Conservation (phyloP, 2,329 filamentous ascomycete species). For the Microcera coccophila region DNA sequence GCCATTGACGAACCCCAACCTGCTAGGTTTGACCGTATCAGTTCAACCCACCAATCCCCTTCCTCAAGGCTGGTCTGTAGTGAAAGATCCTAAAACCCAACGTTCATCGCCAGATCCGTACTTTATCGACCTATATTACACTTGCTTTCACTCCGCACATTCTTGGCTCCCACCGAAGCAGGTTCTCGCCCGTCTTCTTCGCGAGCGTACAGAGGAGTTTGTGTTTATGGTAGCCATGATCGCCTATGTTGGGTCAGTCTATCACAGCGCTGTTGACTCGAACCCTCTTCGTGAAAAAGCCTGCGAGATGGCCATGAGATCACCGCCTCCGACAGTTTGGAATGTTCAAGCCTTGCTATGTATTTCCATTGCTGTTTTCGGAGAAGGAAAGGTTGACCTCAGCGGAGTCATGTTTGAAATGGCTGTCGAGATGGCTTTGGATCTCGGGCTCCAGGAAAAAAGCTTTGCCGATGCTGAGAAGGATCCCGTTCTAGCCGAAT, state of each 20-base stretch:
- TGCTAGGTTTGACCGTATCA: constrained; percentile 2
- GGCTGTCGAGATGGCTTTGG: constrained; percentile 15
- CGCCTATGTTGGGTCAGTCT: constrained; percentile 21
- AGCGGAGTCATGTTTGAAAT: constrained; percentile 7
- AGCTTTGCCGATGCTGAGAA: constrained; percentile 12
- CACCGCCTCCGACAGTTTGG: constrained; percentile 16
- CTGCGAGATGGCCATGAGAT: constrained; percentile 11
- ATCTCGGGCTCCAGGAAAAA: constrained; percentile 17
- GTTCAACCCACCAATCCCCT: constrained; percentile 3
- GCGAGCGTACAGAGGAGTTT: constrained; percentile 5
- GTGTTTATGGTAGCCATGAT: constrained; percentile 12
- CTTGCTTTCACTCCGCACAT: constrained; percentile 21
- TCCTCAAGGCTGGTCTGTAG: constrained; percentile 10
- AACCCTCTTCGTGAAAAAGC: constrained; percentile 10
- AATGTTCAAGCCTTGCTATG: constrained; percentile 21
- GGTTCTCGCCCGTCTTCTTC: constrained; percentile 7
- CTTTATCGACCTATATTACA: constrained; percentile 21
- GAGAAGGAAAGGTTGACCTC: constrained; percentile 3
- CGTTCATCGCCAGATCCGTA: constrained; percentile 1
- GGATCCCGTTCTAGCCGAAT: constrained; percentile 18
- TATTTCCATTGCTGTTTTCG: constrained; percentile 17
- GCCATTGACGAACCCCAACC: constrained; percentile 5
- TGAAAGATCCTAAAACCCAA: not conserved
- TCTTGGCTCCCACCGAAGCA: constrained; percentile 21
- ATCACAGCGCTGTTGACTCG: constrained; percentile 9